A percentile compares a stretch with the other conserved stretches of the same genome.
Evolutionary conservation across 208 protist species (phyloP).

Genomic region (Leishmania tarentolae): DNA sequence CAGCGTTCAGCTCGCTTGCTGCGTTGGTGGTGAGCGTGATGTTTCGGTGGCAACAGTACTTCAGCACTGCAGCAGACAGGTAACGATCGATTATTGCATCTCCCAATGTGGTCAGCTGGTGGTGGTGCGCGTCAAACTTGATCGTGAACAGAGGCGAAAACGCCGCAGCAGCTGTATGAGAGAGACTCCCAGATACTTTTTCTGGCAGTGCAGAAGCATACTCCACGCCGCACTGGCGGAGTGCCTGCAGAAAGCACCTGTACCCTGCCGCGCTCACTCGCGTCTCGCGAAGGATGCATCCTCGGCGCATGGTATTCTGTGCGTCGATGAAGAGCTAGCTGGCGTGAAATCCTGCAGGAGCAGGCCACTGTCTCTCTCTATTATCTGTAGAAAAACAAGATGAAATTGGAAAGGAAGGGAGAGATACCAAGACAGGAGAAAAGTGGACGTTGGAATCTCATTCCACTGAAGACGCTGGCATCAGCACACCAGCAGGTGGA

Average conservation of each 20-base stretch:
- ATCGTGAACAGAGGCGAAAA: conserved; percentile 58
- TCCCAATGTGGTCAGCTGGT: conserved; percentile 80
- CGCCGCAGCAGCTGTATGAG: conserved; percentile 4
- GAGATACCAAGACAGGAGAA: not conserved
- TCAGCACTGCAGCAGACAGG: conserved; percentile 46
- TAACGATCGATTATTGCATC: conserved; percentile 76
- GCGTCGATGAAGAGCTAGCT: too few species aligned
- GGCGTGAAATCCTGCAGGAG: not conserved
- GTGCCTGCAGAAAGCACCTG: conserved; percentile 20
- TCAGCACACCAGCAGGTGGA: not conserved
- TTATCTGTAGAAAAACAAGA: too few species aligned
- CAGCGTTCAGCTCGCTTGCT: conserved; percentile 57
- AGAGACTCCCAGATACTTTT: conserved; percentile 14
- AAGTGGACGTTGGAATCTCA: not conserved
- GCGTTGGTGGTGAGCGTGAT: conserved; percentile 63
- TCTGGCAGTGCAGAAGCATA: conserved; percentile 13
- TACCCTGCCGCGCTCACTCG: conserved; percentile 18
- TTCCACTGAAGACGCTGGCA: not conserved
- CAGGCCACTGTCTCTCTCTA: not conserved
- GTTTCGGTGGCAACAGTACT: conserved; percentile 47
- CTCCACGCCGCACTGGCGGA: conserved; percentile 24
- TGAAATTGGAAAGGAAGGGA: conserved; percentile 20
- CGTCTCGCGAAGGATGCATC: not conserved
- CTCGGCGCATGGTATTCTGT: not conserved
- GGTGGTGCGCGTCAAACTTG: conserved; percentile 65